phyloP scores from a whole-genome alignment of 2,329 filamentous ascomycete genomes.

The Fusarium verticillioides region DNA sequence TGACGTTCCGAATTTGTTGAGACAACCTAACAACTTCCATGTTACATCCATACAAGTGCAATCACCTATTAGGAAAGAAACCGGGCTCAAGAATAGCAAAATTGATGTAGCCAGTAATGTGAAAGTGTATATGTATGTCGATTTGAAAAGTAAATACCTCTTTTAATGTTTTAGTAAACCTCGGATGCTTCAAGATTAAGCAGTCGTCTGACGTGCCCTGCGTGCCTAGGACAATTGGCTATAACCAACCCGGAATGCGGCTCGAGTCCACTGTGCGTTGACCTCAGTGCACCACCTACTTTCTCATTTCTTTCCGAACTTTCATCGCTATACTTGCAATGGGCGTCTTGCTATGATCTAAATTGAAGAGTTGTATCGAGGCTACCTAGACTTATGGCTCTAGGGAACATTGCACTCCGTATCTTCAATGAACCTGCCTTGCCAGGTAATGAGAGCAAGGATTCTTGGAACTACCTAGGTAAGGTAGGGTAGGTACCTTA shows the following conservation, averaged over 20 bases:
- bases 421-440: slow-evolving; percentile 5
- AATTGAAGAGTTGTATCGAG: background rate
- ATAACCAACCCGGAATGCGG: background rate
- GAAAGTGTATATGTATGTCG: background rate
- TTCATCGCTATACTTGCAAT: slow-evolving; percentile 11
- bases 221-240: background rate
- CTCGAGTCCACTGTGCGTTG: background rate
- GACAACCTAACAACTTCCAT: background rate
- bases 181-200: background rate
- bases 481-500: too few relatives aligned
- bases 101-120: background rate
- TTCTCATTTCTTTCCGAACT: background rate
- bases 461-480: background rate
- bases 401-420: background rate
- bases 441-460: slow-evolving; percentile 9
- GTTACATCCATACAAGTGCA: background rate
- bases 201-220: background rate
- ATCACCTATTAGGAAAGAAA: background rate
- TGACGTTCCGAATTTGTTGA: background rate
- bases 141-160: background rate
- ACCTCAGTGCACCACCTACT: background rate
- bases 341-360: slow-evolving; percentile 9
- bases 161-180: background rate
- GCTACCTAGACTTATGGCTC: slow-evolving; percentile 2
- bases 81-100: background rate